Conservation (phyloP, 208 protist species). For the Herpetomonas samuelpessoai region DNA sequence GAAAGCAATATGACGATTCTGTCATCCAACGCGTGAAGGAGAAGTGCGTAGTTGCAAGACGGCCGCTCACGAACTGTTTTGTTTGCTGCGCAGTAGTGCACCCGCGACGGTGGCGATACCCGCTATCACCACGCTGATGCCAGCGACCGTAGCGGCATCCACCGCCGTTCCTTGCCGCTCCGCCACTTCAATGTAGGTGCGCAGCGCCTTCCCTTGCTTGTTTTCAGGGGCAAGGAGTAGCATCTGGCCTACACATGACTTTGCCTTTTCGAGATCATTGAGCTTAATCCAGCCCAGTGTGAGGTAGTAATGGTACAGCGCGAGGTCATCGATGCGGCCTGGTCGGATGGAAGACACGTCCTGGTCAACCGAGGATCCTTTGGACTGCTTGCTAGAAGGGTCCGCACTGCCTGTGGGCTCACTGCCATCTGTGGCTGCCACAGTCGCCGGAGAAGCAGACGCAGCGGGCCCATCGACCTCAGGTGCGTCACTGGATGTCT, state of each 20-base stretch:
- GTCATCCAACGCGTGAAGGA: too few species aligned
- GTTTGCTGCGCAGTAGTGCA: slow-evolving; percentile 6
- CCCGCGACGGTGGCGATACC: slow-evolving; percentile 21
- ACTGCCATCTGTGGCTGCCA: too few species aligned
- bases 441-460: too few species aligned
- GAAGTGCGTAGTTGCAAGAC: too few species aligned
- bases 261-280: slow-evolving; percentile 44
- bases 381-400: too few species aligned
- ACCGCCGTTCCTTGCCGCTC: slow-evolving; percentile 20
- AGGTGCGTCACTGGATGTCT: not conserved
- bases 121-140: slow-evolving; percentile 22
- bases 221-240: slow-evolving; percentile 45
- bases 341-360: slow-evolving; percentile 1
- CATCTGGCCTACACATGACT: slow-evolving; percentile 51
- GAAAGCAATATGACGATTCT: too few species aligned
- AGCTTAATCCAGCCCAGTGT: slow-evolving; percentile 77
- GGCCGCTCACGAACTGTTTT: too few species aligned
- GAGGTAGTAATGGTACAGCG: slow-evolving; percentile 72
- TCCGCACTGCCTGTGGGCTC: too few species aligned
- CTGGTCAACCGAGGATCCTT: too few species aligned
- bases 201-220: slow-evolving; percentile 48
- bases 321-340: slow-evolving; percentile 30
- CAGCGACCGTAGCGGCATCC: slow-evolving; percentile 23
- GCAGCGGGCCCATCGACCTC: slow-evolving; percentile 14
- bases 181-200: slow-evolving; percentile 40